phyloP scores from a whole-genome alignment of 1,139 yeast species.

The Yamadazyma sp. region DNA sequence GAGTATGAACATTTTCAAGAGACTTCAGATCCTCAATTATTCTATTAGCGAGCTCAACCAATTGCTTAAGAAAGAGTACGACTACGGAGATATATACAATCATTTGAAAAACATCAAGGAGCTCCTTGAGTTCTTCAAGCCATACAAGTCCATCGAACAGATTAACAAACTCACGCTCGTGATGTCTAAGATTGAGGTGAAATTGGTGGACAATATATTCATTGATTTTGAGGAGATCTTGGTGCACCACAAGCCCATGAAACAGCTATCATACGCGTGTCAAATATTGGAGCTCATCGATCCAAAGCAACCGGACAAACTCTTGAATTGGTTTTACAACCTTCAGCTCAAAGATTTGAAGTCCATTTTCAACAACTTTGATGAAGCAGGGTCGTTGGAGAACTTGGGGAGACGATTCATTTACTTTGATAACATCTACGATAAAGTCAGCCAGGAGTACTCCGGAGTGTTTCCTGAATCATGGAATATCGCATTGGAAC shows the following conservation, averaged over 20 bases:
- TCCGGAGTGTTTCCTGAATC: slow-evolving; percentile 58
- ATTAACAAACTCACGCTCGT: slow-evolving; percentile 68
- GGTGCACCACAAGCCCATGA: slow-evolving; percentile 21
- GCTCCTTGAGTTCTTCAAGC: slow-evolving; percentile 71
- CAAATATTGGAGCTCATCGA: slow-evolving; percentile 69
- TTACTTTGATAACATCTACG: slow-evolving; percentile 72
- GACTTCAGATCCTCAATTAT: slow-evolving; percentile 71
- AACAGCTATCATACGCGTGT: slow-evolving; percentile 61
- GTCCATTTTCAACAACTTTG: slow-evolving; percentile 70
- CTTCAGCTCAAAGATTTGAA: slow-evolving; percentile 71
- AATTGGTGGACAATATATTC: slow-evolving; percentile 70
- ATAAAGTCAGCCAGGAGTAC: slow-evolving; percentile 55
- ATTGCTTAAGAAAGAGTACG: slow-evolving; percentile 43
- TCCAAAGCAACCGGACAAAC: slow-evolving; percentile 55
- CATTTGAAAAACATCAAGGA: slow-evolving; percentile 78
- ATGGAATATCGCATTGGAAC: slow-evolving; percentile 70
- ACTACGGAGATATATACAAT: slow-evolving; percentile 67
- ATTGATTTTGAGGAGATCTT: slow-evolving; percentile 62
- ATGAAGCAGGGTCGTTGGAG: slow-evolving; percentile 93
- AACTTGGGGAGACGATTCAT: slow-evolving; percentile 79
- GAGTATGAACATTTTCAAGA: slow-evolving; percentile 81
- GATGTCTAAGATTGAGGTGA: slow-evolving; percentile 63
- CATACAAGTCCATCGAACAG: slow-evolving; percentile 82
- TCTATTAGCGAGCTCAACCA: slow-evolving; percentile 69
- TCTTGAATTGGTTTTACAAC: slow-evolving; percentile 74